Evolutionary conservation across 352 stramenopile genomes (phyloP).

Genomic region (Pythium dissimile): DNA sequence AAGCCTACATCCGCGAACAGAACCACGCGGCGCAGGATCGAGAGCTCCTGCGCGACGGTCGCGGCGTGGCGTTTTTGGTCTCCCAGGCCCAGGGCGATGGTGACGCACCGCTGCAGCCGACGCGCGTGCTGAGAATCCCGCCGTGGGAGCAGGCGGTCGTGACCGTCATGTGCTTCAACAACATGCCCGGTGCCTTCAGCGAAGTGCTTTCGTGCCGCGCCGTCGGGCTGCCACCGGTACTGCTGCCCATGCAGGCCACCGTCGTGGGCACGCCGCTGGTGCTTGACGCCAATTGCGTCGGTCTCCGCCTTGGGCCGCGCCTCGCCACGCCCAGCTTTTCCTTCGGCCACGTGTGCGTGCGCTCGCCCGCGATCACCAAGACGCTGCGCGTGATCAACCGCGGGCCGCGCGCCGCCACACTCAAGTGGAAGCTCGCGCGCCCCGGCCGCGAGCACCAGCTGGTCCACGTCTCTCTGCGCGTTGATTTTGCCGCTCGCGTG

Average conservation of each 20-base stretch:
- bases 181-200: slow-evolving; percentile 64
- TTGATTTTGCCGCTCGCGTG: slow-evolving; percentile 44
- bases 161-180: slow-evolving; percentile 65
- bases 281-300: slow-evolving; percentile 66
- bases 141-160: slow-evolving; percentile 61
- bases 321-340: slow-evolving; percentile 32
- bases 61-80: slow-evolving; percentile 54
- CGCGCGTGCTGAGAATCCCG: slow-evolving; percentile 29
- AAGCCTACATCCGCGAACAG: slow-evolving; percentile 38
- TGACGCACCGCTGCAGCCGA: neutral
- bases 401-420: slow-evolving; percentile 43
- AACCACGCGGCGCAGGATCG: slow-evolving; percentile 44
- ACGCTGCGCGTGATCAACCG: slow-evolving; percentile 69
- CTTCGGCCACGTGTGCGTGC: slow-evolving; percentile 48
- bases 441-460: slow-evolving; percentile 47
- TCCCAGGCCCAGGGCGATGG: neutral
- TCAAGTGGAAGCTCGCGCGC: slow-evolving; percentile 61
- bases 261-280: slow-evolving; percentile 56
- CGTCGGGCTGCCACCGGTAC: slow-evolving; percentile 41
- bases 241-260: slow-evolving; percentile 50
- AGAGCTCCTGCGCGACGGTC: slow-evolving; percentile 38
- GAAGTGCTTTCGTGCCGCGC: slow-evolving; percentile 65
- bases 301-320: slow-evolving; percentile 29
- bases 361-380: slow-evolving; percentile 34
- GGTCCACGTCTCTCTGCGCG: slow-evolving; percentile 48